phyloP scores from a whole-genome alignment of 306 rosid genomes.

The Sophora flavescens region DNA sequence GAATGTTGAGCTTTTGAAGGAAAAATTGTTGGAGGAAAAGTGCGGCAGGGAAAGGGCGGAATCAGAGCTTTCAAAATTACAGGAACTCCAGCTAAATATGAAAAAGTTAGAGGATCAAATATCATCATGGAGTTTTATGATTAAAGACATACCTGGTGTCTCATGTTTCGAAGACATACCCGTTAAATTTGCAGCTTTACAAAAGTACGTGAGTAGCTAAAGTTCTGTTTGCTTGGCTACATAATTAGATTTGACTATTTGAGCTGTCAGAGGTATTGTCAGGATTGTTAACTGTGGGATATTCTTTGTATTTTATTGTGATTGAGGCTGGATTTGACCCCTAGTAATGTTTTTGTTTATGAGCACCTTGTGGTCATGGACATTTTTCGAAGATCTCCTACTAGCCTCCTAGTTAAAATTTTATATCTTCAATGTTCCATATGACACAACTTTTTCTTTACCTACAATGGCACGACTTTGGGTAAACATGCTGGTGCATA shows the following conservation, averaged over 20 bases:
- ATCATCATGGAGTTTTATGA: slow-evolving; percentile 71
- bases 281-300: slow-evolving; percentile 9
- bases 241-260: slow-evolving; percentile 32
- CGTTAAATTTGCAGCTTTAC: slow-evolving; percentile 78
- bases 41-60: slow-evolving; percentile 76
- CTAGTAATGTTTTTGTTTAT: neutral
- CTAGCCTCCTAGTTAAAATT: slow-evolving; percentile 26
- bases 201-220: slow-evolving; percentile 67
- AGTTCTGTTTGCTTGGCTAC: slow-evolving; percentile 37
- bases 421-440: slow-evolving; percentile 3
- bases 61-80: slow-evolving; percentile 76
- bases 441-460: slow-evolving; percentile 9
- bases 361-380: slow-evolving; percentile 27
- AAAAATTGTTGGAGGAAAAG: slow-evolving; percentile 84
- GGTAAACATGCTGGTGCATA: slow-evolving; percentile 20
- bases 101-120: slow-evolving; percentile 81
- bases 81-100: slow-evolving; percentile 70
- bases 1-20: slow-evolving; percentile 76
- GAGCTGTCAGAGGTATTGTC: slow-evolving; percentile 6
- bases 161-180: slow-evolving; percentile 82
- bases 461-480: slow-evolving; percentile 12
- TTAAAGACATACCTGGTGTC: slow-evolving; percentile 79
- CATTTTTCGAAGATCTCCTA: slow-evolving; percentile 33
- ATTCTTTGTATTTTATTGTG: slow-evolving; percentile 31
- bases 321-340: neutral